A percentile compares a stretch with the other conserved stretches of the same genome.
phyloP scores from a whole-genome alignment of 164 flowering plant genomes.

The Dillenia suffruticosa region DNA sequence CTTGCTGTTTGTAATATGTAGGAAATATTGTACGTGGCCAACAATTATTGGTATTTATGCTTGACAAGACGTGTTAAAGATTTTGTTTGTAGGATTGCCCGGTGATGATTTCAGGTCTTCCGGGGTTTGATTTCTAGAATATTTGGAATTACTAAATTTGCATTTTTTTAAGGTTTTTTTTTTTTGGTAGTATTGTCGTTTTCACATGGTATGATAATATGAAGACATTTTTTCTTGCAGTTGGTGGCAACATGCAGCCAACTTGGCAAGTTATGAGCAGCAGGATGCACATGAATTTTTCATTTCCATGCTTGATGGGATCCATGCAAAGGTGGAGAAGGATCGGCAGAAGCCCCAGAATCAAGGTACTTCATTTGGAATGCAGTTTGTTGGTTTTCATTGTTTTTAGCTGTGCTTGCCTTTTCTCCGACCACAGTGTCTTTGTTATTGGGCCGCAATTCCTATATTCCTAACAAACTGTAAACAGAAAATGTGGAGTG shows the following conservation, averaged over 20 bases:
- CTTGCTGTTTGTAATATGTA: no score
- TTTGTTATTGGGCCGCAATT: no score
- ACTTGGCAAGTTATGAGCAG: slow-evolving; percentile 90
- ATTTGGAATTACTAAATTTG: no score
- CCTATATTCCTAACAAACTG: no score
- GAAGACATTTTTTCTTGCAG: slow-evolving; percentile 31
- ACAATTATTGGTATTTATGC: no score
- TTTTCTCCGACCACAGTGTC: no score
- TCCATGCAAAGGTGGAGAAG: slow-evolving; percentile 76
- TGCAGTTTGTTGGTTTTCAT: not conserved
- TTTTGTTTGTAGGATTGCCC: no score
- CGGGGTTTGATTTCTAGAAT: no score
- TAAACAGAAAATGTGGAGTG: no score
- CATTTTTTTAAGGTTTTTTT: not conserved
- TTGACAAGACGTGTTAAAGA: not conserved
- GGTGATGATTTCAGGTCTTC: no score
- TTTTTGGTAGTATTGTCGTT: not conserved
- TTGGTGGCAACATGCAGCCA: slow-evolving; percentile 97
- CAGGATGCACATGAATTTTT: slow-evolving; percentile 97
- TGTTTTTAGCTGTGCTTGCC: not conserved
- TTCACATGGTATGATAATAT: not conserved
- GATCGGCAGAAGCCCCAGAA: slow-evolving; percentile 44
- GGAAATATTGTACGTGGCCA: no score
- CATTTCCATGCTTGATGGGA: slow-evolving; percentile 85
- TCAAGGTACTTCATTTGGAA: slow-evolving; percentile 46